Evolutionary conservation across 2,329 filamentous ascomycete genomes (phyloP), one percentile per base, ranked within the genome.

Genomic region (Phoma sp.): DNA sequence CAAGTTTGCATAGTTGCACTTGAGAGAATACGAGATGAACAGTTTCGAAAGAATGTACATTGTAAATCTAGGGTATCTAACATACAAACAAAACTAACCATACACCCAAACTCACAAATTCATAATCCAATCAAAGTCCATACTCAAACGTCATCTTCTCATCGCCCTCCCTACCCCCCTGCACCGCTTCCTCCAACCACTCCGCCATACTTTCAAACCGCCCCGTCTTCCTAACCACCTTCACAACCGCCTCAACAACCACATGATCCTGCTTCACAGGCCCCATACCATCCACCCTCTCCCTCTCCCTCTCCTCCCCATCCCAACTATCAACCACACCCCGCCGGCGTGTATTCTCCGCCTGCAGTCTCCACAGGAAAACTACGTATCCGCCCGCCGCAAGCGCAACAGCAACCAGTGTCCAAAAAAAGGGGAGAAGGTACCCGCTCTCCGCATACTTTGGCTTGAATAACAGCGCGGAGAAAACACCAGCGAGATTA

Each of bases 91-190:
- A n/a, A n/a, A n/a, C n/a, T n/a, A n/a, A n/a, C n/a, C n/a, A n/a
- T n/a, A n/a, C n/a, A n/a, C n/a, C n/a, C n/a, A n/a, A n/a, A n/a
- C n/a, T n/a, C n/a, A n/a, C n/a, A n/a, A n/a, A 30, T n/a, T 11
- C 6, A 25, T 25, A 5, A 25, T 25, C 23, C 23, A 25, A 25
- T 60, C 49, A 70, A 21, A 74, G 50, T 10, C 76, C 75, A 56
- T 80, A 81, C 40, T 74, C 61, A 62, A 79, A 81, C 0, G 78
- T 81, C 40, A 80, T 59, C 65, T 72, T 79, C 65, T 80, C 78
- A 46, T 81, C 78, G 4, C 78, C 79, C 23, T 74, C 62, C 56
- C 74, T 67, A 7, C 73, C 68, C 17, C 72, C 64, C 10, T 60
- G 60, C 1, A 65, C 69, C n/a, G 75, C 75, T 38, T 68, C 54